Evolutionary conservation across 2,329 filamentous ascomycete species (phyloP).

Genomic region (Trichoderma pleuroti): DNA sequence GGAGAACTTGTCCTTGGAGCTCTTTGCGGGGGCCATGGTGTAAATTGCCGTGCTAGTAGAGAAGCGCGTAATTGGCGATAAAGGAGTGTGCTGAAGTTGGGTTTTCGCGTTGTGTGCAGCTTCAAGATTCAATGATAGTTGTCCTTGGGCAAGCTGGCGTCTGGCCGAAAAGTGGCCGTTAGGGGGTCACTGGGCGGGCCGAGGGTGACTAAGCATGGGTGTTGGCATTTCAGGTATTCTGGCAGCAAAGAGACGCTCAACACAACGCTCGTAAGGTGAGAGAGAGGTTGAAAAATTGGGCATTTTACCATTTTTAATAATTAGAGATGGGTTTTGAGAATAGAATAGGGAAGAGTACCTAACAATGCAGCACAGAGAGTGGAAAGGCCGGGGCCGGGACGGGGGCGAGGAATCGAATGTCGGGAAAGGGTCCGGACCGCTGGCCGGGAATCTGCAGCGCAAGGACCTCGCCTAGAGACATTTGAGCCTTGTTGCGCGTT

Average conservation of each 20-base stretch:
- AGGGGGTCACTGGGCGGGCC: background rate
- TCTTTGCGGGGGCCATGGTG: slow-evolving; percentile 47
- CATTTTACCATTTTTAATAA: background rate
- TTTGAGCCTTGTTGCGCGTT: background rate
- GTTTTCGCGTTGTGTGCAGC: slow-evolving; percentile 18
- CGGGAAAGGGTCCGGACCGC: background rate
- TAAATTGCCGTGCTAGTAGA: background rate
- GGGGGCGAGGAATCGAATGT: background rate
- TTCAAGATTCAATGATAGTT: slow-evolving; percentile 13
- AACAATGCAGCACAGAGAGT: background rate
- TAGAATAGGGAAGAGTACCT: background rate
- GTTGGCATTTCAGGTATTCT: background rate
- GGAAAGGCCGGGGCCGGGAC: background rate
- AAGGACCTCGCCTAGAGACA: background rate
- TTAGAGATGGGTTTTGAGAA: background rate
- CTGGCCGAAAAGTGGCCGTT: slow-evolving; percentile 8
- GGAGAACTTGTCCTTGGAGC: slow-evolving; percentile 74
- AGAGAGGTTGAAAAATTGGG: background rate
- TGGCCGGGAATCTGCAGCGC: background rate
- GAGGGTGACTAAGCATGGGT: slow-evolving; percentile 14
- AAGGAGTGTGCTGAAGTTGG: slow-evolving; percentile 32
- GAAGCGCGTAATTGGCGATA: slow-evolving; percentile 12
- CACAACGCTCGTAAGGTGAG: background rate
- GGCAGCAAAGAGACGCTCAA: background rate
- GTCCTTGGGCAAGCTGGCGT: slow-evolving; percentile 13